These are phyloP conservation scores for Umbilicus rupestris DNA, from an alignment of 164 flowering plant genomes.

Conservation along the genomic window DNA sequence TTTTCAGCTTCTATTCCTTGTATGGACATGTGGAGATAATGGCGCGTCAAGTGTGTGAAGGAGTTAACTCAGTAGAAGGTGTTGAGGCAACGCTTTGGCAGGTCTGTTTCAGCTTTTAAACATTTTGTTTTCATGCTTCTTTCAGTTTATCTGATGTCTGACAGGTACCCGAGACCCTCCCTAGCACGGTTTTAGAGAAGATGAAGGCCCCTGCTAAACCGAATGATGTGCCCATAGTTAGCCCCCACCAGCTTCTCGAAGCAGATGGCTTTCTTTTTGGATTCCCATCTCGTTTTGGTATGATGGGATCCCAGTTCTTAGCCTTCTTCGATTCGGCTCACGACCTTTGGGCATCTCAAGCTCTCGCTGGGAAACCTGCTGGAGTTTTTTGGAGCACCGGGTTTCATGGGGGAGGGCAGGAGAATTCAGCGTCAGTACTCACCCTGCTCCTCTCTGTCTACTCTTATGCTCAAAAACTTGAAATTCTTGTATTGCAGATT, in stretches of 20 bases:
- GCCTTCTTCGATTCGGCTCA: conserved; percentile 73
- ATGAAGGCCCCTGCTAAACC: conserved; percentile 70
- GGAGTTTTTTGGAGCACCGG: conserved; percentile 95
- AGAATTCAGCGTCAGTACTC: conserved; percentile 64
- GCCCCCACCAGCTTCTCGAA: conserved; percentile 58
- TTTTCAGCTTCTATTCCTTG: conserved; percentile 57
- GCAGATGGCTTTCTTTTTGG: conserved; percentile 90
- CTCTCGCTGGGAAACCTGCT: conserved; percentile 89
- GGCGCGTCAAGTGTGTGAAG: conserved; percentile 63
- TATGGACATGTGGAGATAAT: conserved; percentile 66
- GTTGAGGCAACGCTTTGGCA: conserved; percentile 89
- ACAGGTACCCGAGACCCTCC: conserved; percentile 79
- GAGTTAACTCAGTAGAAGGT: conserved; percentile 61
- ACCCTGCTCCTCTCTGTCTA: background rate
- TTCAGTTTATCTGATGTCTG: conserved; percentile 9
- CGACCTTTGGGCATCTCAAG: conserved; percentile 57
- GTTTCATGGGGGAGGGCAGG: conserved; percentile 93
- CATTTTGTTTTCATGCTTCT: background rate
- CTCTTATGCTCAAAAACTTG: background rate
- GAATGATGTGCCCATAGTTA: conserved; percentile 48
- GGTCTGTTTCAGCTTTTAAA: conserved; percentile 24
- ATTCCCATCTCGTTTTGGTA: conserved; percentile 81
- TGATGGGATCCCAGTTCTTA: conserved; percentile 69
- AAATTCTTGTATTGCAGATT: conserved; percentile 27
- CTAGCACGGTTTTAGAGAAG: conserved; percentile 45